Evolutionary conservation across 768 basidiomycete species (phyloP).

Genomic region (Collybiopsis luxurians): DNA sequence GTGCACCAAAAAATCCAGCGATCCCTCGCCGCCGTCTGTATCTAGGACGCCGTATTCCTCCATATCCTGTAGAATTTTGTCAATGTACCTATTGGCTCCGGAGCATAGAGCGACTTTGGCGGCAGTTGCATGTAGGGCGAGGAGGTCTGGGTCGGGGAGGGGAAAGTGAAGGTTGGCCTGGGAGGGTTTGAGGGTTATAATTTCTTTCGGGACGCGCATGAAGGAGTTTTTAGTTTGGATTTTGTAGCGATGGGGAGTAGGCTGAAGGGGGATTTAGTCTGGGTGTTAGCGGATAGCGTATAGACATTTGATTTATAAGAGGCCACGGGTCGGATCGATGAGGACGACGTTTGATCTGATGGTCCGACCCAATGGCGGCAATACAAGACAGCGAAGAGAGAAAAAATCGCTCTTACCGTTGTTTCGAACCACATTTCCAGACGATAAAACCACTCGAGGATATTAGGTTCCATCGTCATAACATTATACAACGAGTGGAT

Average conservation of each 20-base stretch:
- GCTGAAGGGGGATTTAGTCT: neutral
- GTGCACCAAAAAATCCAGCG: conserved; percentile 8
- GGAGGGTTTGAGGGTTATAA: conserved; percentile 11
- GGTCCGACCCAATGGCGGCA: too few species aligned
- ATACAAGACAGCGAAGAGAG: too few species aligned
- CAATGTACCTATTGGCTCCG: conserved; percentile 15
- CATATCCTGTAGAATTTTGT: conserved; percentile 10
- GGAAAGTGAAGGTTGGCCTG: conserved; percentile 13
- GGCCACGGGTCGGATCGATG: neutral
- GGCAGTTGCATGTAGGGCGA: conserved; percentile 15
- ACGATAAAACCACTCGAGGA: conserved; percentile 9
- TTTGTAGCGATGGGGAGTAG: neutral
- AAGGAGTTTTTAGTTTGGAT: neutral
- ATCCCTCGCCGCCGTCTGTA: conserved; percentile 12
- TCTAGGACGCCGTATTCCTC: conserved; percentile 11
- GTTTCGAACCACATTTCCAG: conserved; percentile 16
- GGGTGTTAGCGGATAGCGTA: neutral
- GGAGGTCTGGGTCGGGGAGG: conserved; percentile 11
- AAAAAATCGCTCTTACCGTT: conserved; percentile 11
- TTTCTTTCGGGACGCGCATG: conserved; percentile 9
- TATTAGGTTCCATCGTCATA: conserved; percentile 8
- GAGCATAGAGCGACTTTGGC: conserved; percentile 17
- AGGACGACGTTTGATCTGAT: too few species aligned
- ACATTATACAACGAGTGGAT: conserved; percentile 8
- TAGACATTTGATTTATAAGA: too few species aligned